phyloP scores from a whole-genome alignment of 2,329 filamentous ascomycete genomes.

The Hymenoscyphus repandus region DNA sequence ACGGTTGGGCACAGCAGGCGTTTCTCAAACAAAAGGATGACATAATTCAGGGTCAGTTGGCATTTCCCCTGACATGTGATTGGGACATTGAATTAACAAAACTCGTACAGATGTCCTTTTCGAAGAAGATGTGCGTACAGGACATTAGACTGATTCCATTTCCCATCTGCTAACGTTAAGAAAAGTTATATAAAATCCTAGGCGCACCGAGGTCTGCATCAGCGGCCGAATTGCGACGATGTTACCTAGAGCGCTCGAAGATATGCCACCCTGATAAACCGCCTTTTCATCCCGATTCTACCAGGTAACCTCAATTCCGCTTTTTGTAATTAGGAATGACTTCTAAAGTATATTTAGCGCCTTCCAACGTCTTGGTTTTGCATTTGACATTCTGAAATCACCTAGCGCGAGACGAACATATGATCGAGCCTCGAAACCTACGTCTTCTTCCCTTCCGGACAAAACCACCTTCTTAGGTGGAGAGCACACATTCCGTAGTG shows the following conservation, averaged over 20 bases:
- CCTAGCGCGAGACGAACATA: conserved; percentile 34
- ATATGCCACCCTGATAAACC: conserved; percentile 37
- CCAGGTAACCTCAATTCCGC: conserved; percentile 22
- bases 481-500: conserved; percentile 34
- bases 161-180: conserved; percentile 10
- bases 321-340: background rate
- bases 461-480: conserved; percentile 33
- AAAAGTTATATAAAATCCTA: conserved; percentile 34
- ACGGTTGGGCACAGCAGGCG: conserved; percentile 21
- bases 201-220: conserved; percentile 32
- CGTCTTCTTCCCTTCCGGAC: conserved; percentile 25
- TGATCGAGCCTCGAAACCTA: conserved; percentile 32
- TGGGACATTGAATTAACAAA: conserved; percentile 7
- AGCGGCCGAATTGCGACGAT: conserved; percentile 34
- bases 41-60: conserved; percentile 24
- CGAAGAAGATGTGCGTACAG: conserved; percentile 31
- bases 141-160: background rate
- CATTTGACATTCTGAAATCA: conserved; percentile 37
- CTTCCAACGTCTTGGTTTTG: conserved; percentile 36
- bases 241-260: conserved; percentile 36
- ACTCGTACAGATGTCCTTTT: conserved; percentile 26
- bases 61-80: conserved; percentile 28
- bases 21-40: conserved; percentile 22
- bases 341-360: conserved; percentile 24
- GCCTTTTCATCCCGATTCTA: conserved; percentile 34